phyloP scores from a whole-genome alignment of 768 basidiomycete genomes.

The Boletales sp. region DNA sequence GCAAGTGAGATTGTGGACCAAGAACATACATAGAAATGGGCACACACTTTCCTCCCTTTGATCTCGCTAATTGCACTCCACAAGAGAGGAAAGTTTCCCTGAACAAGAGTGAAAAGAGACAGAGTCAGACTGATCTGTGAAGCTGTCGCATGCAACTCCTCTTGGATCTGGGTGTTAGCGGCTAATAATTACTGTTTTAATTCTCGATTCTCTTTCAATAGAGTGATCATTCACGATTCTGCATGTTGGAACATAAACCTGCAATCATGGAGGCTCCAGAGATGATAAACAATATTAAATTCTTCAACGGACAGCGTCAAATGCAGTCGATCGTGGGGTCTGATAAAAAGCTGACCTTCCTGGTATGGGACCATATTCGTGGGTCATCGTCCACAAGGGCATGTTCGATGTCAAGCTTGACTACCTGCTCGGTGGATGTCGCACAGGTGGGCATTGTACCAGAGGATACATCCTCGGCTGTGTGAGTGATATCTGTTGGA shows the following conservation, averaged over 20 bases:
- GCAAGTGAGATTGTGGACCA: not conserved
- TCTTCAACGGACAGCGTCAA: constrained; percentile 9
- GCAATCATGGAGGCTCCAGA: constrained; percentile 30
- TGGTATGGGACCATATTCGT: constrained; percentile 50
- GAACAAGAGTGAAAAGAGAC: constrained; percentile 68
- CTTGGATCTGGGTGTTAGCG: constrained; percentile 61
- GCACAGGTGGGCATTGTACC: not conserved
- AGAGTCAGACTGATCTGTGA: constrained; percentile 65
- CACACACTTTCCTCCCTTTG: constrained; percentile 63
- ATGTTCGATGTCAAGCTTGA: constrained; percentile 36
- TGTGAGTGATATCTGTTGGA: not conserved
- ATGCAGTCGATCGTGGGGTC: not conserved
- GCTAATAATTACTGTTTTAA: constrained; percentile 37
- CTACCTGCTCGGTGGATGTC: not conserved
- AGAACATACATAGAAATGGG: not conserved
- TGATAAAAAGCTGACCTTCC: constrained; percentile 43
- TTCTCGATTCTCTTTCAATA: not conserved
- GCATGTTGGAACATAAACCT: constrained; percentile 25
- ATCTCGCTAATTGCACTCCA: constrained; percentile 43
- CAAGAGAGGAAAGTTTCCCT: constrained; percentile 49
- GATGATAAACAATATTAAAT: constrained; percentile 18
- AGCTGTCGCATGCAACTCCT: constrained; percentile 56
- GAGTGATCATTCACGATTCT: constrained; percentile 23
- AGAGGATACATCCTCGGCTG: not conserved
- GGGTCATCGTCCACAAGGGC: constrained; percentile 56